Base-by-base conservation (phyloP, 106 monocot genomes). In the Vanilla planifolia region DNA sequence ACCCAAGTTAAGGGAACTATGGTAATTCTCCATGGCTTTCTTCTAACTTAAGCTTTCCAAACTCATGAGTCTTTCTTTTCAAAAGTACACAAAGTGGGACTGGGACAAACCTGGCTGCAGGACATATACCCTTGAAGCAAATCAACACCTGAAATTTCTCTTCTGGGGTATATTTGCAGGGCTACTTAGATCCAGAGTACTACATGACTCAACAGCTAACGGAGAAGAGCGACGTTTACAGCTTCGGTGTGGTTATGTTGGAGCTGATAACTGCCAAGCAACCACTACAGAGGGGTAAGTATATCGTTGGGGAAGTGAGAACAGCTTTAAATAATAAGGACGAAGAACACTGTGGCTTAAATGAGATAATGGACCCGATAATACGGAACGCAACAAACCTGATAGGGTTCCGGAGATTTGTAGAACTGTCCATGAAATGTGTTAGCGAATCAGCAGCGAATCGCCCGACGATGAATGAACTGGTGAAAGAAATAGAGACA, bases 1-100 rank as follows among this genome's bases (percentile, higher is more conserved):
- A 85, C 85, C 42, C 85, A 85, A 81, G 85, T 85, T 10, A 85
- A 85, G 59, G 85, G 85, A 36, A 85, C 85, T 64, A 36, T 85
- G 66, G 85, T 85, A 42, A 65, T 68, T 53, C 23, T 27, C 37
- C 22, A 9, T 48, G 21, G 19, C 7, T 0, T 37, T 37, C 37
- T 6, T 37, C 37, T 37, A 10, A 6, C 20, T 33, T 30, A 16
- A 53, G 15, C 53, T 29, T 50, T n/a, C n/a, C n/a, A n/a, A n/a
- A n/a, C n/a, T n/a, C n/a, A n/a, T n/a, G n/a, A n/a, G n/a, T n/a
- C n/a, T n/a, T n/a, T n/a, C n/a, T n/a, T n/a, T n/a, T n/a, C n/a
- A n/a, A n/a, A n/a, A n/a, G n/a, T n/a, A n/a, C n/a, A n/a, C n/a
- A n/a, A n/a, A n/a, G n/a, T n/a, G n/a, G n/a, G n/a, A n/a, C n/a